Percentiles rank a stretch among this genome's conserved stretches.
Evolutionary conservation across 495 filamentous ascomycete genomes (phyloP).

Genomic region (Lophiotrema nucula): DNA sequence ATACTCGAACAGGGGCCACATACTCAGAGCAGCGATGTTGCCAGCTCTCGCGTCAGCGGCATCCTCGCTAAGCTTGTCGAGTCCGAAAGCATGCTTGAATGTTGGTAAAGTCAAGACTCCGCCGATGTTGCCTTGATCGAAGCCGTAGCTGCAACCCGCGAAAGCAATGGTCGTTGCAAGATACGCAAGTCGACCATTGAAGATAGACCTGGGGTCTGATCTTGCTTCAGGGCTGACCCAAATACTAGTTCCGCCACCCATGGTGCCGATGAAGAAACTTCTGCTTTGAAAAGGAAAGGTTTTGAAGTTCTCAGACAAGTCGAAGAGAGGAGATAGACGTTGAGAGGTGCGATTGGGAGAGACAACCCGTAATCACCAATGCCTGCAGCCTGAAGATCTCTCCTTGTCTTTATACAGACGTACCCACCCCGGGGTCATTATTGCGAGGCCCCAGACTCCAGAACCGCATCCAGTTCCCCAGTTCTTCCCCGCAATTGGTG

Average conservation of each 20-base stretch:
- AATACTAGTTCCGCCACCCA: constrained; percentile 12
- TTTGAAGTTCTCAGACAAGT: no score
- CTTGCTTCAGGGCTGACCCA: constrained; percentile 12
- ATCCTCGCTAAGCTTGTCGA: constrained; percentile 13
- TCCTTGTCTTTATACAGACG: no score
- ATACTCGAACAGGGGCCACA: not conserved
- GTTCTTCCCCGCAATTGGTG: constrained; percentile 7
- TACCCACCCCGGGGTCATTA: no score
- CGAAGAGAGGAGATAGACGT: no score
- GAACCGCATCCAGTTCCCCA: constrained; percentile 1
- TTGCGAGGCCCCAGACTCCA: constrained; percentile 5
- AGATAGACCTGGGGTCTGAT: constrained; percentile 4
- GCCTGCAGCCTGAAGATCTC: no score
- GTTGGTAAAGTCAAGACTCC: constrained; percentile 12
- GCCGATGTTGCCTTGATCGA: constrained; percentile 18
- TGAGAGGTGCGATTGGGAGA: no score
- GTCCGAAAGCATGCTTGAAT: constrained; percentile 13
- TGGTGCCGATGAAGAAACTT: not conserved
- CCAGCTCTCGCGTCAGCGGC: constrained; percentile 1
- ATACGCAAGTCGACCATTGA: constrained; percentile 4
- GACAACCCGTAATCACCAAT: no score
- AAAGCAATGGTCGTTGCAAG: constrained; percentile 10
- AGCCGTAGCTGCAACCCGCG: constrained; percentile 12
- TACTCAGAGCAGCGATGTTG: constrained; percentile 15
- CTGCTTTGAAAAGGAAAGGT: not conserved